Conservation (phyloP, 1,139 yeast genomes). For the Saccharomyces pastorianus region DNA sequence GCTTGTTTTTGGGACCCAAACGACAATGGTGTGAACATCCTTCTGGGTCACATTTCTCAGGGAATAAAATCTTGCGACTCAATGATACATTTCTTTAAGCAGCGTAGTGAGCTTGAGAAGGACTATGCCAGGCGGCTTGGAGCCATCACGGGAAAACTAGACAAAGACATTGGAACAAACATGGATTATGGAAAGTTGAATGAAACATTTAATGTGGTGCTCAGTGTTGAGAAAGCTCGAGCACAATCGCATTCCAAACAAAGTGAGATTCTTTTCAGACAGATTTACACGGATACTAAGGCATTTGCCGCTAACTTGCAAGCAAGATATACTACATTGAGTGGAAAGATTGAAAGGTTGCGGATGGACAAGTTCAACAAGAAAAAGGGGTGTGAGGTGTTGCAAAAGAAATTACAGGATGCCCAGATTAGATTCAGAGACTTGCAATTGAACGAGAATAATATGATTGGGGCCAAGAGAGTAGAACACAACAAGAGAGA, state of each 20-base stretch:
- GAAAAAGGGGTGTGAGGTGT: conserved; percentile 25
- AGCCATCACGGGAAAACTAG: conserved; percentile 24
- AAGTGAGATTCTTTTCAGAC: conserved; percentile 24
- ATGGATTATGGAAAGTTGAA: conserved; percentile 21
- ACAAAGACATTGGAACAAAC: conserved; percentile 13
- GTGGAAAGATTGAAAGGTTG: conserved; percentile 65
- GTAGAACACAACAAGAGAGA: conserved; percentile 56
- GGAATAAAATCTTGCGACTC: conserved; percentile 25
- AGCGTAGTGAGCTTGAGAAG: conserved; percentile 27
- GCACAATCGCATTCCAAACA: conserved; percentile 29
- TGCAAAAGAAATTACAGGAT: conserved; percentile 22
- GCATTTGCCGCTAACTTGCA: conserved; percentile 21
- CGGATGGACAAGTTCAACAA: conserved; percentile 27
- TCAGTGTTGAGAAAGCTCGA: conserved; percentile 18
- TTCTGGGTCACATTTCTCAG: conserved; percentile 24
- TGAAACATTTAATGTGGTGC: conserved; percentile 12
- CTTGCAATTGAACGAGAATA: conserved; percentile 40
- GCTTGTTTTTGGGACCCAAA: conserved; percentile 32
- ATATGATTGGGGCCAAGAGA: conserved; percentile 73
- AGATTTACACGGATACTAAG: conserved; percentile 20
- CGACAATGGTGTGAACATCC: conserved; percentile 27
- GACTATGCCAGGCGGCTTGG: conserved; percentile 30
- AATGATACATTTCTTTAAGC: conserved; percentile 24
- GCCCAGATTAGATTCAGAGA: conserved; percentile 24
- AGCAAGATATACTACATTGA: conserved; percentile 51